A percentile compares a stretch with the other conserved stretches of the same genome.
Conservation (phyloP, 2,329 filamentous ascomycete species). For the Botrytis cinerea region DNA sequence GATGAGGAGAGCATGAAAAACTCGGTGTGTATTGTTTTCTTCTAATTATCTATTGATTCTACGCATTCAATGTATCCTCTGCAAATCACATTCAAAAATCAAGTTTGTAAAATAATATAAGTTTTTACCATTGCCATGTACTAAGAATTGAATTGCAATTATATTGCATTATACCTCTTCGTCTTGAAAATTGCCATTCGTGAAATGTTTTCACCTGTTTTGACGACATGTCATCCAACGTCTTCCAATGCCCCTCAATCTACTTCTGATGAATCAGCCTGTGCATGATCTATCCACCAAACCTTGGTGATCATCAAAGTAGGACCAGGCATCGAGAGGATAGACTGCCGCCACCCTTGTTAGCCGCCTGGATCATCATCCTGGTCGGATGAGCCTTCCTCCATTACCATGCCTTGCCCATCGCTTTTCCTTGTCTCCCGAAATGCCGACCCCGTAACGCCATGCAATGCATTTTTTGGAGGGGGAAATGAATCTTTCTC, state of each 20-base stretch:
- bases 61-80: slow-evolving; percentile 24
- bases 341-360: slow-evolving; percentile 60
- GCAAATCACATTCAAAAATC: slow-evolving; percentile 6
- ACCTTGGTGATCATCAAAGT: slow-evolving; percentile 32
- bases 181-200: neutral
- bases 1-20: slow-evolving; percentile 10
- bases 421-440: slow-evolving; percentile 37
- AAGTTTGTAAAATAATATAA: slow-evolving; percentile 30
- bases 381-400: slow-evolving; percentile 63
- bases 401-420: slow-evolving; percentile 44
- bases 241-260: slow-evolving; percentile 59
- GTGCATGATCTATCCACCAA: neutral
- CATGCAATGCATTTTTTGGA: slow-evolving; percentile 38
- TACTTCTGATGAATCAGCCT: slow-evolving; percentile 29
- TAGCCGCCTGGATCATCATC: slow-evolving; percentile 66
- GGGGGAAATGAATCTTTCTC: slow-evolving; percentile 46
- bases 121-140: slow-evolving; percentile 28
- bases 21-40: slow-evolving; percentile 29
- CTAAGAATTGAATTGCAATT: slow-evolving; percentile 23
- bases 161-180: slow-evolving; percentile 14
- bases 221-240: slow-evolving; percentile 61
- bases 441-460: slow-evolving; percentile 41
- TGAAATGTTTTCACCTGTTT: slow-evolving; percentile 25
- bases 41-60: slow-evolving; percentile 27
- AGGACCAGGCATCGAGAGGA: slow-evolving; percentile 59